phyloP scores from a whole-genome alignment of 2,329 filamentous ascomycete species.

The Colletotrichum graminicola region DNA sequence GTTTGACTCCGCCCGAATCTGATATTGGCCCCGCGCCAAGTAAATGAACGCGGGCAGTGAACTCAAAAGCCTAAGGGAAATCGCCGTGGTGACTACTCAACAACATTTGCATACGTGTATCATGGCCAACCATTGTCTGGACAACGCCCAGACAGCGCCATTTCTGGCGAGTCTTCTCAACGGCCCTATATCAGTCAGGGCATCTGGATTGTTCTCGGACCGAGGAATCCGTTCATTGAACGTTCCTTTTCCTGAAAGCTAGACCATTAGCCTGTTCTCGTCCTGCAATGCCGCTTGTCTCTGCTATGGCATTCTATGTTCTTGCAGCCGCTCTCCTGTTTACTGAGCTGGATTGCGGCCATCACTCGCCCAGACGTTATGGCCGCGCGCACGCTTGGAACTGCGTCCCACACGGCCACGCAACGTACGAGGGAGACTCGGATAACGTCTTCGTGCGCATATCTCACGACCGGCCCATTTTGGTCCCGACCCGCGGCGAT shows the following conservation, averaged over 20 bases:
- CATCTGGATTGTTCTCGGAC: background rate
- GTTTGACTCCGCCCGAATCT: conserved; percentile 6
- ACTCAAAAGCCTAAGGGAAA: background rate
- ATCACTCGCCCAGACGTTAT: background rate
- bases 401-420: too few species aligned
- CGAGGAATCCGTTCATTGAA: background rate
- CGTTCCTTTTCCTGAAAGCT: too few species aligned
- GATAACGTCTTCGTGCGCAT: conserved; percentile 23
- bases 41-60: background rate
- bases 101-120: too few species aligned
- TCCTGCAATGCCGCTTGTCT: background rate
- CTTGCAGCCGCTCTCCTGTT: background rate
- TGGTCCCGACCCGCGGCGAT: conserved; percentile 19
- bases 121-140: background rate
- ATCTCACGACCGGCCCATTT: conserved; percentile 22
- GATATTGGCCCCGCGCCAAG: background rate
- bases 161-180: too few species aligned
- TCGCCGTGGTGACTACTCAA: background rate
- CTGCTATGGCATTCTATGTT: background rate
- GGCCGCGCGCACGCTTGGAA: too few species aligned
- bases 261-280: too few species aligned
- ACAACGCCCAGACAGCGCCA: too few species aligned
- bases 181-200: too few species aligned
- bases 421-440: background rate
- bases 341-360: background rate